Percentiles rank a stretch among this genome's conserved stretches.
Conservation (phyloP, 2,329 filamentous ascomycete genomes). For the Venturia carpophila region DNA sequence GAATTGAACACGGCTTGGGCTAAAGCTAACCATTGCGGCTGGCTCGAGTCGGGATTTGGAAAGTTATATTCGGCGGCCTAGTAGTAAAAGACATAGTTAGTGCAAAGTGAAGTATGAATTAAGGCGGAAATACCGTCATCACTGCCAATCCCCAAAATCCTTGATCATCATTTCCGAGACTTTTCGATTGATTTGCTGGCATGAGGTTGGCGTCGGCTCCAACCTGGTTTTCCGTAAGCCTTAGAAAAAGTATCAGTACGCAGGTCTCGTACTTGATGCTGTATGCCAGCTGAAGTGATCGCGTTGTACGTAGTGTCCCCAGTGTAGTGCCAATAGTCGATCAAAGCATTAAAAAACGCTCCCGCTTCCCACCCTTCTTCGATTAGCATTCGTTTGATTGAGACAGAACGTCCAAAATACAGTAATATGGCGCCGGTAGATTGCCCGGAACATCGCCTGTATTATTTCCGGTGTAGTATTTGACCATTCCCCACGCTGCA, state of each 20-base stretch:
- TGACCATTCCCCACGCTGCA: conserved; percentile 54
- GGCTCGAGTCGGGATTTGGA: conserved; percentile 33
- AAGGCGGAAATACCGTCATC: conserved; percentile 32
- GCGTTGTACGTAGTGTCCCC: conserved; percentile 36
- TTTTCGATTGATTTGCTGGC: conserved; percentile 38
- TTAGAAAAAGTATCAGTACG: background rate
- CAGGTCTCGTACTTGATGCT: conserved; percentile 27
- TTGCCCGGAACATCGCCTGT: conserved; percentile 41
- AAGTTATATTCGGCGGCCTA: conserved; percentile 45
- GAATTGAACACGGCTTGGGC: conserved; percentile 35
- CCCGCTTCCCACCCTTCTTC: conserved; percentile 33
- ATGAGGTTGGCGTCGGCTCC: conserved; percentile 38
- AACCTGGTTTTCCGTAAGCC: conserved; percentile 25
- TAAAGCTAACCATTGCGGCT: conserved; percentile 22
- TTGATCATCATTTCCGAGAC: conserved; percentile 49
- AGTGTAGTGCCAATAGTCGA: conserved; percentile 39
- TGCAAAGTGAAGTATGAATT: too few relatives aligned
- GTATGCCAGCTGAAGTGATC: conserved; percentile 37
- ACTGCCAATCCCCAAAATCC: conserved; percentile 51
- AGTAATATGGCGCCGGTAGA: conserved; percentile 38
- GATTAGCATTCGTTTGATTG: conserved; percentile 29
- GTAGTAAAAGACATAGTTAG: too few relatives aligned
- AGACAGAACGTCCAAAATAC: conserved; percentile 51
- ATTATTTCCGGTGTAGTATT: conserved; percentile 49
- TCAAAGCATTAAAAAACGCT: conserved; percentile 34